Percentiles rank a stretch among this genome's conserved stretches.
Conservation (phyloP, 2,329 filamentous ascomycete species). For the Diaporthe sp. region DNA sequence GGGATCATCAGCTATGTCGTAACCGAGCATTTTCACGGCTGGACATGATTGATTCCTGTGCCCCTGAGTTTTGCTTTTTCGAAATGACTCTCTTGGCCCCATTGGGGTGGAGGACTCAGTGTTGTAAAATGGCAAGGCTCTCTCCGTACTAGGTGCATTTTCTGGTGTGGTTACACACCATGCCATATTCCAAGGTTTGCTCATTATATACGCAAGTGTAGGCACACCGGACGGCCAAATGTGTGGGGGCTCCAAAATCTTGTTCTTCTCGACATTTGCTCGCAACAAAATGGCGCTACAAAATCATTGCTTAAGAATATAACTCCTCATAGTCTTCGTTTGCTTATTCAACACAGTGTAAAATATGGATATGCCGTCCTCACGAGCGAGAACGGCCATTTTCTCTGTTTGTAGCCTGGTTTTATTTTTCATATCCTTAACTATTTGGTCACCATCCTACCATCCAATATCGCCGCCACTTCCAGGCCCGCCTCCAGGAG, state of each 20-base stretch:
- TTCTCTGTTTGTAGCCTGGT: not conserved
- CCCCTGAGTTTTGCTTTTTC: not conserved
- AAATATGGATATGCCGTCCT: not conserved
- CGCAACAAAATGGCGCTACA: not conserved
- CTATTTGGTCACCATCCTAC: not conserved
- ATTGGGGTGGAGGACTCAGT: no score
- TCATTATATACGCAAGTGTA: not conserved
- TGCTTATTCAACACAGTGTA: not conserved
- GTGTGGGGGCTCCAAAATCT: not conserved
- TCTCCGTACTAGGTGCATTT: no score
- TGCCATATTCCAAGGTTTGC: not conserved
- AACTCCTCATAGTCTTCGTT: not conserved
- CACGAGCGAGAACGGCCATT: not conserved
- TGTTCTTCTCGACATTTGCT: not conserved
- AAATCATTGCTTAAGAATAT: not conserved
- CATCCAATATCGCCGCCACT: not conserved
- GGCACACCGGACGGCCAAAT: not conserved
- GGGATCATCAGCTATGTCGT: no score
- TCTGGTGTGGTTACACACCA: not conserved
- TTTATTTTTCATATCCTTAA: not conserved
- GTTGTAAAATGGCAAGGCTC: no score
- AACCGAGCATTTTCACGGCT: no score
- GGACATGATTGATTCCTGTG: not conserved
- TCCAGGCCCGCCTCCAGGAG: not conserved
- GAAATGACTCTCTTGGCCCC: not conserved